Evolutionary conservation across 495 filamentous ascomycete genomes (phyloP).

Genomic region (Penicillium canariense): DNA sequence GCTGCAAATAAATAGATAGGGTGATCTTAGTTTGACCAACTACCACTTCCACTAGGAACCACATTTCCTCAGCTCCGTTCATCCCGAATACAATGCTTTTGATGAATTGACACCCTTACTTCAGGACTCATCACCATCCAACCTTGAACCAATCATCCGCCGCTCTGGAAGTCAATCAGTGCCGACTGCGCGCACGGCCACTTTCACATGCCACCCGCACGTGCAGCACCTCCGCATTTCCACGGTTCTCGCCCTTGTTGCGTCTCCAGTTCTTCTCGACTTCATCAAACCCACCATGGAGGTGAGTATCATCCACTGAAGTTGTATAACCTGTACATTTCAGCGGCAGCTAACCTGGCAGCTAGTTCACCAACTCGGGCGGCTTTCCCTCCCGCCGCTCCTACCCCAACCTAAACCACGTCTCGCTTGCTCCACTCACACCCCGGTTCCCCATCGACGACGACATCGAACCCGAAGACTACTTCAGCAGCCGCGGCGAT

Average conservation of each 20-base stretch:
- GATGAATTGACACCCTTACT: too few species aligned
- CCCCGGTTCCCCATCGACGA: conserved; percentile 62
- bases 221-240: conserved; percentile 32
- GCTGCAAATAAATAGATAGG: not conserved
- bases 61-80: too few species aligned
- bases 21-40: not conserved
- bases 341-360: not conserved
- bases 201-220: conserved; percentile 25
- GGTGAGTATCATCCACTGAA: conserved; percentile 14
- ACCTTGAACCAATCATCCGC: not conserved
- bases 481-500: conserved; percentile 30
- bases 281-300: conserved; percentile 21
- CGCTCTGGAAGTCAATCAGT: not conserved
- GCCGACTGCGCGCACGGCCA: conserved; percentile 17
- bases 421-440: conserved; percentile 64
- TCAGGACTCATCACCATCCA: not conserved
- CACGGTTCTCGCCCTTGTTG: conserved; percentile 1
- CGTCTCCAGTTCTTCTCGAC: conserved; percentile 7
- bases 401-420: conserved; percentile 45
- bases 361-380: conserved; percentile 22
- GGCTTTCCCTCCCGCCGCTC: conserved; percentile 45
- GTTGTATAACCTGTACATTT: not conserved
- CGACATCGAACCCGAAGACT: conserved; percentile 27
- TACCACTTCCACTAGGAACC: not conserved
- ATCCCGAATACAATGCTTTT: too few species aligned